Evolutionary conservation across 345 rosid genomes (phyloP).

Genomic region (Odontarrhena argentea): DNA sequence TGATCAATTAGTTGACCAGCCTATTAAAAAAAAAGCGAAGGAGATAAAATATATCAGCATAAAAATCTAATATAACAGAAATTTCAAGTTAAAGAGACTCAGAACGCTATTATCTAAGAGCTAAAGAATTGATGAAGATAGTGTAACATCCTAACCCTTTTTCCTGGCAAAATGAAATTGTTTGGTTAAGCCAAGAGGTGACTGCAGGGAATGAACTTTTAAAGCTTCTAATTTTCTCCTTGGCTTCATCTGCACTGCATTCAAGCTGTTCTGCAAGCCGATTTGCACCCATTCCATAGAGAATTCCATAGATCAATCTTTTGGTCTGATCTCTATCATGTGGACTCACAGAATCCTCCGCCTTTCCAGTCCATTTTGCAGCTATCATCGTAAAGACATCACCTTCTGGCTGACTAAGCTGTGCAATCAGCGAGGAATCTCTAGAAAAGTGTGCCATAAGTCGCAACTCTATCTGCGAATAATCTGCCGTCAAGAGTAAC

Average conservation of each 20-base stretch:
- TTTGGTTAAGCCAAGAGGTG: conserved; percentile 77
- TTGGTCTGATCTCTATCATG: conserved; percentile 87
- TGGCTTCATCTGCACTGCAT: conserved; percentile 83
- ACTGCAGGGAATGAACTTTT: conserved; percentile 84
- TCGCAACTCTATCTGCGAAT: conserved; percentile 95
- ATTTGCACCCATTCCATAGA: conserved; percentile 98
- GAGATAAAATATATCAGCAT: neutral
- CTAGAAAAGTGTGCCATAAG: conserved; percentile 93
- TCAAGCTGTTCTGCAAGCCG: conserved; percentile 83
- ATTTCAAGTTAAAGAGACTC: neutral
- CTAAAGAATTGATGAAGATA: conserved; percentile 6
- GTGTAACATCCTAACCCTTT: conserved; percentile 64
- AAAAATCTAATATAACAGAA: neutral
- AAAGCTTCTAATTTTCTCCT: conserved; percentile 77
- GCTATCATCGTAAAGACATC: conserved; percentile 94
- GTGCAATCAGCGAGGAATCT: conserved; percentile 73
- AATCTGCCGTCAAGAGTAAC: conserved; percentile 88
- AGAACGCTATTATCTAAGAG: no score
- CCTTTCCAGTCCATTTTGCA: conserved; percentile 82
- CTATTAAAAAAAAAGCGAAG: neutral
- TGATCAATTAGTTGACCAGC: conserved; percentile 5
- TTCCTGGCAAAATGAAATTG: conserved; percentile 64
- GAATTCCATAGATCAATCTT: conserved; percentile 92
- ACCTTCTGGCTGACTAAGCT: conserved; percentile 73
- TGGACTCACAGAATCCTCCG: conserved; percentile 59